A percentile compares a stretch with the other conserved stretches of the same genome.
Evolutionary conservation across 495 filamentous ascomycete species (phyloP).

Genomic region (Penicillium paxilli): DNA sequence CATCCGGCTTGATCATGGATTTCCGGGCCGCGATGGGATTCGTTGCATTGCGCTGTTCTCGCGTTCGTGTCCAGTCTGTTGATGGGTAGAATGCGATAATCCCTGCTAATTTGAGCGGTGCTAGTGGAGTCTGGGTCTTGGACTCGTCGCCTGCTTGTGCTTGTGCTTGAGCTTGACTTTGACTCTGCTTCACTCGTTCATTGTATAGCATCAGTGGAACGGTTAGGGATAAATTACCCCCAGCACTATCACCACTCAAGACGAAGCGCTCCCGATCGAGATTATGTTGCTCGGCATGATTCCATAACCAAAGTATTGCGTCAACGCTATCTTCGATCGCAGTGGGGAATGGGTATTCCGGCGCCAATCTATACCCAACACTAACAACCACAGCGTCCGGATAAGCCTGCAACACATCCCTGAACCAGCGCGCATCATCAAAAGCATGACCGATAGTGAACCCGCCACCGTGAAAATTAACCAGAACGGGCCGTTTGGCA

Average conservation of each 20-base stretch:
- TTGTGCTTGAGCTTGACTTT: constrained; percentile 3
- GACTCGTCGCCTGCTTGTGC: not conserved
- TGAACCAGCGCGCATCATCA: constrained; percentile 22
- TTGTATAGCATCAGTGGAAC: constrained; percentile 59
- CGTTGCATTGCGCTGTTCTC: constrained; percentile 42
- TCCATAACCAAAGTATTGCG: constrained; percentile 51
- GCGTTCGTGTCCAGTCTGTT: constrained; percentile 68
- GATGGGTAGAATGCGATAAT: constrained; percentile 71
- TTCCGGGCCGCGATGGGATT: constrained; percentile 15
- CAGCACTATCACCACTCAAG: constrained; percentile 70
- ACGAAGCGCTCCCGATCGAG: constrained; percentile 58
- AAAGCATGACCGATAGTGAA: constrained; percentile 36
- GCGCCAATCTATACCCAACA: constrained; percentile 37
- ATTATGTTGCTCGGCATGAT: constrained; percentile 44
- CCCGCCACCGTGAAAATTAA: constrained; percentile 36
- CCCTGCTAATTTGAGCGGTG: constrained; percentile 38
- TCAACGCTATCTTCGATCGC: constrained; percentile 67
- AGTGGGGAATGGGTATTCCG: constrained; percentile 41
- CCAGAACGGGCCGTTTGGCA: constrained; percentile 11
- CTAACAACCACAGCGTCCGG: constrained; percentile 19
- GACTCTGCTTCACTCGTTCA: constrained; percentile 16
- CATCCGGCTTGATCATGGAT: constrained; percentile 11
- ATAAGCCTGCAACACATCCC: constrained; percentile 7
- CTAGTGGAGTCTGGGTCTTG: constrained; percentile 8
- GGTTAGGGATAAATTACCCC: constrained; percentile 73